These are phyloP conservation scores for Aspergillus leporis DNA, from an alignment of 495 filamentous ascomycete genomes.

Conservation along the genomic window DNA sequence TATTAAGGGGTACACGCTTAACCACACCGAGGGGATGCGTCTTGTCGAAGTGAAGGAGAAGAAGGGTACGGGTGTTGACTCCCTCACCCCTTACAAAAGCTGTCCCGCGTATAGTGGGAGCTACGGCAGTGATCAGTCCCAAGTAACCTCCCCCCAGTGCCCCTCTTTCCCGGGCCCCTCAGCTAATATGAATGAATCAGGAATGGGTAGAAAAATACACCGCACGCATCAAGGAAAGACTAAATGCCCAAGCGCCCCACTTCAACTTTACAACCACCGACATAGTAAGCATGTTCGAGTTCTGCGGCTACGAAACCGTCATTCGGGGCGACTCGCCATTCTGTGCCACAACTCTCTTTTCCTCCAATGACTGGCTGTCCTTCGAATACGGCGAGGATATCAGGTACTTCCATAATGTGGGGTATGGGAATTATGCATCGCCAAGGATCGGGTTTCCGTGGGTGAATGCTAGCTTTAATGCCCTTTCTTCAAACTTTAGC, in stretches of 20 bases:
- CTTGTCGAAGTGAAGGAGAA: slow-evolving; percentile 19
- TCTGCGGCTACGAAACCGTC: slow-evolving; percentile 31
- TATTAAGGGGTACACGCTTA: slow-evolving; percentile 21
- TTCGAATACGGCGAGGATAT: slow-evolving; percentile 28
- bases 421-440: slow-evolving; percentile 20
- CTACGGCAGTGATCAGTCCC: slow-evolving; percentile 25
- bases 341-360: slow-evolving; percentile 22
- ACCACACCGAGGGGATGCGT: slow-evolving; percentile 15
- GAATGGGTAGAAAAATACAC: slow-evolving; percentile 19
- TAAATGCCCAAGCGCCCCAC: slow-evolving; percentile 14
- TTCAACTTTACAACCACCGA: slow-evolving; percentile 27
- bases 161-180: not conserved
- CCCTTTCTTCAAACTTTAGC: slow-evolving; percentile 8
- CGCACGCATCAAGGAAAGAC: slow-evolving; percentile 16
- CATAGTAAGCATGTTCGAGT: slow-evolving; percentile 29
- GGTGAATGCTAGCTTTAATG: slow-evolving; percentile 16
- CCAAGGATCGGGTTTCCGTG: slow-evolving; percentile 21
- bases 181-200: slow-evolving; percentile 9
- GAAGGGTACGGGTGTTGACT: slow-evolving; percentile 22
- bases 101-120: slow-evolving; percentile 23
- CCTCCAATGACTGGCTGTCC: slow-evolving; percentile 23
- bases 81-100: slow-evolving; percentile 26
- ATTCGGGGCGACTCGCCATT: slow-evolving; percentile 26
- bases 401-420: slow-evolving; percentile 28
- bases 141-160: slow-evolving; percentile 7